phyloP scores from a whole-genome alignment of 306 rosid species.

The Purshia tridentata region DNA sequence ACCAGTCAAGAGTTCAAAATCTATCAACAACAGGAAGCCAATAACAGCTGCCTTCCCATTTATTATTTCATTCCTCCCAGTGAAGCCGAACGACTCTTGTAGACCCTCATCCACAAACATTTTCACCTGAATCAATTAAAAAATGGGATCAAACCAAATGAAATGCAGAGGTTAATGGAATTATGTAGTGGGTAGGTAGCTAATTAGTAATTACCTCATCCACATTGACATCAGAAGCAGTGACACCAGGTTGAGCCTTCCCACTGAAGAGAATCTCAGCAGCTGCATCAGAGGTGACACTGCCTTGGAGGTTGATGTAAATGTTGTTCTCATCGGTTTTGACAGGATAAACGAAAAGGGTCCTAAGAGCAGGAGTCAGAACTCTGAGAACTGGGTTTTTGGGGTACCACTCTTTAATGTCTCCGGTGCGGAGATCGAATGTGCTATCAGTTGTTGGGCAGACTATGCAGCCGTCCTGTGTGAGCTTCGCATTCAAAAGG shows the following conservation, averaged over 20 bases:
- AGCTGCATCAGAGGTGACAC: constrained; percentile 45
- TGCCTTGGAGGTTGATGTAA: constrained; percentile 61
- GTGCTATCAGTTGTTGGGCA: constrained; percentile 98
- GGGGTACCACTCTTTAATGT: constrained; percentile 85
- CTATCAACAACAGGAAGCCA: constrained; percentile 83
- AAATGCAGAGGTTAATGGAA: neutral
- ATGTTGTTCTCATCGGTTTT: constrained; percentile 82
- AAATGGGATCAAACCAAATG: constrained; percentile 6
- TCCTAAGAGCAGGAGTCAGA: constrained; percentile 80
- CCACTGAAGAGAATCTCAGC: constrained; percentile 89
- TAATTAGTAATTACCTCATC: constrained; percentile 63
- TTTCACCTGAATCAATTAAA: constrained; percentile 47
- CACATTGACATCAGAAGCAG: constrained; percentile 78
- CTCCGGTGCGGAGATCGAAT: constrained; percentile 76
- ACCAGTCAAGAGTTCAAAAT: constrained; percentile 93
- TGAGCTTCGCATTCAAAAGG: constrained; percentile 86
- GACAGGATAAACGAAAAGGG: constrained; percentile 60
- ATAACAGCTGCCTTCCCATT: constrained; percentile 88
- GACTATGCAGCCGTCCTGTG: constrained; percentile 93
- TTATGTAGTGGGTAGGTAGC: neutral
- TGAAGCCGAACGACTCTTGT: constrained; percentile 82
- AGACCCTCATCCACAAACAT: constrained; percentile 77
- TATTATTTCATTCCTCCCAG: constrained; percentile 68
- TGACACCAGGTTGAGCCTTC: constrained; percentile 87
- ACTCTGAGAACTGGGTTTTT: constrained; percentile 85